These are phyloP conservation scores for Penicillium sclerotigenum DNA, from an alignment of 2,329 filamentous ascomycete genomes.

Conservation along the genomic window DNA sequence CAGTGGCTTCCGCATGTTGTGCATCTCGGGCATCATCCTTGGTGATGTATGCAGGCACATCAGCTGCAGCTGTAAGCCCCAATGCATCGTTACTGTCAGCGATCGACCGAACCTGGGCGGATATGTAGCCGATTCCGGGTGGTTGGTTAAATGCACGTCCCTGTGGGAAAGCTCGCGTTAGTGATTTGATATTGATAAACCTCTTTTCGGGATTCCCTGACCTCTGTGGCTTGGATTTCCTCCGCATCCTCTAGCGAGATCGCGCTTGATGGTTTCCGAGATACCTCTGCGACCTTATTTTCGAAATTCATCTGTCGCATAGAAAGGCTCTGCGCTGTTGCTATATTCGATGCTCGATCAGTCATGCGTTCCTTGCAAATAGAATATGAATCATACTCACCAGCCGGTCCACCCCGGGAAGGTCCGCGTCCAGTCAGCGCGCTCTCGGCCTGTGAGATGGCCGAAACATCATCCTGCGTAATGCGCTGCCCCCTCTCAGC, in stretches of 20 bases:
- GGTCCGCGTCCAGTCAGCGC: slow-evolving; percentile 32
- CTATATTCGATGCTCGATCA: slow-evolving; percentile 11
- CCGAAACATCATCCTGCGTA: slow-evolving; percentile 32
- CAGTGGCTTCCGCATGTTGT: slow-evolving; percentile 26
- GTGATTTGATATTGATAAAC: too few species aligned
- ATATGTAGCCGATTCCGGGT: slow-evolving; percentile 30
- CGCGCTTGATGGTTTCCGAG: slow-evolving; percentile 32
- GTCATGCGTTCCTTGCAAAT: background rate
- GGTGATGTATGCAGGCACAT: slow-evolving; percentile 29
- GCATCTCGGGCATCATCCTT: slow-evolving; percentile 35
- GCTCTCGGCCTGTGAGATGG: slow-evolving; percentile 33
- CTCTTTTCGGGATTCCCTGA: slow-evolving; percentile 14
- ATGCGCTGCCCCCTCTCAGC: slow-evolving; percentile 34
- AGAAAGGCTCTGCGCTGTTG: slow-evolving; percentile 33
- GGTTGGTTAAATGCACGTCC: slow-evolving; percentile 34
- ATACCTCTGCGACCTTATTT: slow-evolving; percentile 30
- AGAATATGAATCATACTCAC: slow-evolving; percentile 14
- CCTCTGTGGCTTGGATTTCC: slow-evolving; percentile 33
- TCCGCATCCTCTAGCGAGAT: slow-evolving; percentile 35
- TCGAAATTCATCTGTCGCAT: slow-evolving; percentile 37
- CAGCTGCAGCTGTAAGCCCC: slow-evolving; percentile 22
- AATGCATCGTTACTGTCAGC: slow-evolving; percentile 34
- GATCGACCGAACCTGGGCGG: slow-evolving; percentile 33
- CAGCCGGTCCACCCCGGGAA: slow-evolving; percentile 33
- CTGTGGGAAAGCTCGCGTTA: slow-evolving; percentile 13